Evolutionary conservation across 140 eudicot species (phyloP).

Genomic region (Oenanthe javanica): DNA sequence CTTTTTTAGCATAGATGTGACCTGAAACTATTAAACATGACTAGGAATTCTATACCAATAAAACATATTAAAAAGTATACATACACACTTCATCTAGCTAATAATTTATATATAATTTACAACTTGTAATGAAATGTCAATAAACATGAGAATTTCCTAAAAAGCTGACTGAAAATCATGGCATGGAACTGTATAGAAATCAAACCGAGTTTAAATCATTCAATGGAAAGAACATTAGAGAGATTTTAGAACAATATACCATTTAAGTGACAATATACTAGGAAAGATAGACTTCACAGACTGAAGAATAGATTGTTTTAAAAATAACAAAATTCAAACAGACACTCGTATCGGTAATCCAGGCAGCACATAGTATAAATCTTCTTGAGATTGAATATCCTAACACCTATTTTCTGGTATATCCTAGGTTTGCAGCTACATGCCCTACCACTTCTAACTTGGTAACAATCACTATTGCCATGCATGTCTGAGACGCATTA

Average conservation of each 20-base stretch:
- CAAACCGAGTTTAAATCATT: neutral
- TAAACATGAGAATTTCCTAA: neutral
- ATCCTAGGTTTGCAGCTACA: neutral
- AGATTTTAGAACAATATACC: neutral
- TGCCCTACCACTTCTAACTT: neutral
- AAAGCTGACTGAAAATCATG: neutral
- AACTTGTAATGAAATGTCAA: neutral
- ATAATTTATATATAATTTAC: neutral
- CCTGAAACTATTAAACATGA: slow-evolving; percentile 38
- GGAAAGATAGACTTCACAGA: neutral
- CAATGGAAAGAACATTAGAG: neutral
- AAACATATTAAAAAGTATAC: neutral
- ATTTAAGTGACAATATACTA: neutral
- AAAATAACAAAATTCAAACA: neutral
- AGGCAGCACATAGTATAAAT: neutral
- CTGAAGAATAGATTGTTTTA: neutral
- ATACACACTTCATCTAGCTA: neutral
- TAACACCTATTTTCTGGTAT: neutral
- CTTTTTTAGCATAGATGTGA: slow-evolving; percentile 63
- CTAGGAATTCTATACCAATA: slow-evolving; percentile 4
- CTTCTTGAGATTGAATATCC: neutral
- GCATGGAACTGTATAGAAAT: neutral
- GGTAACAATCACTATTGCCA: neutral
- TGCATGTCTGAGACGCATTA: neutral
- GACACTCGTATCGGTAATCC: neutral